Base-by-base conservation (phyloP, 192 early-diverging fungal species). In the Powellomyces hirtus region DNA sequence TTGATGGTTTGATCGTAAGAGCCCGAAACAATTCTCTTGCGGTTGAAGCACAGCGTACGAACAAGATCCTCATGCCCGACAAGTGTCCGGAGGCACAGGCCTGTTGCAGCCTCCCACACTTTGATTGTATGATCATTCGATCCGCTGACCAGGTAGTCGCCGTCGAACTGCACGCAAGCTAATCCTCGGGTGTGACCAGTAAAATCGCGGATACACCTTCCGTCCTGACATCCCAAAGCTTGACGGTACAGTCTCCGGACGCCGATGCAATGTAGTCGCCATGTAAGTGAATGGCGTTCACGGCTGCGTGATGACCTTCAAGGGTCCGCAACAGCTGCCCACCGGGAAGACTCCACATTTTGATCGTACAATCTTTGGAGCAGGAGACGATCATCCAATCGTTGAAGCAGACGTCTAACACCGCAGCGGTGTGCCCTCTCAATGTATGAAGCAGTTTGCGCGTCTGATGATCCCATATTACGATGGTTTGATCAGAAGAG, bases 1-100 rank as follows among this genome's bases (percentile, higher is more conserved):
- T 93, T 91, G 61, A 98, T 90, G 0, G 90, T 88, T 67, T 97
- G 88, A 75, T 98, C 96, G 72, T 98, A 98, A 26, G 89, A 90
- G 2, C 96, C 96, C 35, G 87, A 90, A 1, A 98, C 93, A 52
- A 97, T 89, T 36, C 86, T 77, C 31, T 91, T 81, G 4, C 89
- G 77, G 52, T 92, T 90, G 75, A 89, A 96, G 65, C 91, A 88
- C 29, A 98, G 72, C 4, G 96, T 95, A 59, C 96, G 86, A 18
- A 98, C 92, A 81, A 94, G 87, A 74, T 95, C 92, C 0, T 85
- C 81, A 62, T 98, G 96, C 0, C 92, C 94, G 18, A 61, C 62
- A 20, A 81, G 56, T 6, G 74, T 86, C 13, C 40, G 24, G 22
- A 75, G 30, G 22, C 59, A 75, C 34, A 64, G 58, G 10, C 82